These are phyloP conservation scores for Gautieria morchelliformis DNA, from an alignment of 768 basidiomycete genomes.

Conservation along the genomic window DNA sequence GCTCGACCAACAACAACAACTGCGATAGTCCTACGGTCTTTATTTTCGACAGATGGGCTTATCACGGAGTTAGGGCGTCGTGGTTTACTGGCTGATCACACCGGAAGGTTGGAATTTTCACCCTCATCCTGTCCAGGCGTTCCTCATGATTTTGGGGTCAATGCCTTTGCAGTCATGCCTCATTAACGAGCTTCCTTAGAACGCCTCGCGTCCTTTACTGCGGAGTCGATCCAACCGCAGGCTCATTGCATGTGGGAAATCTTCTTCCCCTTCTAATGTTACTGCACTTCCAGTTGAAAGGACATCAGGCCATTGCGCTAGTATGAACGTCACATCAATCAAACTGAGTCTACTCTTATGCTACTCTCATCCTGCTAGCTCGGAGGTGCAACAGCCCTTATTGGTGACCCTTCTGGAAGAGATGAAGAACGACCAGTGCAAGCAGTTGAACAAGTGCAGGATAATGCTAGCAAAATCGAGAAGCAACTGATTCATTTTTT, in stretches of 20 bases:
- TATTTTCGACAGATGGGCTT: not conserved
- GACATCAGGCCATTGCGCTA: constrained; percentile 74
- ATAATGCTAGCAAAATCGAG: constrained; percentile 58
- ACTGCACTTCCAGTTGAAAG: constrained; percentile 80
- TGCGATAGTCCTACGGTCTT: not conserved
- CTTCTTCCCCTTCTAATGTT: constrained; percentile 80
- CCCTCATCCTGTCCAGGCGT: not conserved
- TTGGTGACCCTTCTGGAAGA: constrained; percentile 94
- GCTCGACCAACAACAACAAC: not conserved
- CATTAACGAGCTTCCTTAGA: not conserved
- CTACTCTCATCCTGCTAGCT: constrained; percentile 41
- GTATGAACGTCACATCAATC: constrained; percentile 37
- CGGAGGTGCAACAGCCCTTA: constrained; percentile 91
- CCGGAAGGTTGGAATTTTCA: not conserved
- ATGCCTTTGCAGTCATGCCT: not conserved
- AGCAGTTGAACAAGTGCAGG: constrained; percentile 43
- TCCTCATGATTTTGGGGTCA: not conserved
- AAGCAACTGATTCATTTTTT: constrained; percentile 68
- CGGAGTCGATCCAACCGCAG: constrained; percentile 90
- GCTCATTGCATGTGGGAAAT: constrained; percentile 87
- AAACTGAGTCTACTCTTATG: not conserved
- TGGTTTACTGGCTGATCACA: constrained; percentile 5
- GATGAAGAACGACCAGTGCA: constrained; percentile 70
- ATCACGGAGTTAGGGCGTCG: not conserved
- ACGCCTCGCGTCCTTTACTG: constrained; percentile 49